Percentiles rank a stretch among this genome's conserved stretches.
Evolutionary conservation across 345 rosid genomes (phyloP).

Genomic region (Arabidopsis thaliana): TAIR10.1 NC_003070.9:4442001-4442500

Average conservation of each 20-base stretch:
- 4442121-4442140: conserved; percentile 1
- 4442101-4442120: conserved; percentile 11
- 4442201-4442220: conserved; percentile 8
- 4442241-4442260: not conserved
- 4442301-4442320: conserved; percentile 10
- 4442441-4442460: conserved; percentile 69
- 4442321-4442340: conserved; percentile 62
- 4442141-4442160: not conserved
- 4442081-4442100: conserved; percentile 17
- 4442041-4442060: not conserved
- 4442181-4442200: conserved; percentile 3
- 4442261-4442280: not conserved
- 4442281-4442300: not conserved
- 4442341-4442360: conserved; percentile 81
- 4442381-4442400: conserved; percentile 86
- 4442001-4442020: conserved; percentile 13
- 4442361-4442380: conserved; percentile 95
- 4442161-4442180: conserved; percentile 1
- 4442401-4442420: conserved; percentile 93
- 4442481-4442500: conserved; percentile 85
- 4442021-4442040: conserved; percentile 20
- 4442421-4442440: conserved; percentile 96
- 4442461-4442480: conserved; percentile 59
- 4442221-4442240: not conserved
- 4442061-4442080: not conserved